Conservation (phyloP, 176 grass and related monocot species). For the Eragrostis curvula region DNA sequence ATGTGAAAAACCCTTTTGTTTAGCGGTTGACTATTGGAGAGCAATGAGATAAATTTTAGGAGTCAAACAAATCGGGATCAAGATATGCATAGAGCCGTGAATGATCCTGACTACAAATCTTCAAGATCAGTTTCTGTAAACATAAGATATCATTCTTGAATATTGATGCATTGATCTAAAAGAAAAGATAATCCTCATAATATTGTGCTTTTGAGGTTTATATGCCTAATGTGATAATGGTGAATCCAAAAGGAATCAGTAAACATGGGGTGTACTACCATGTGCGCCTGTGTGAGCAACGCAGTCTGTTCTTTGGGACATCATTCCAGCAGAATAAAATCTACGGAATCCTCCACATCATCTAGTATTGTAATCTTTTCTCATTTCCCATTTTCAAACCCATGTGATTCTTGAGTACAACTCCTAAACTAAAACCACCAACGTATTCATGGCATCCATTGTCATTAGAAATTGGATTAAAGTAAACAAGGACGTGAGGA, state of each 20-base stretch:
- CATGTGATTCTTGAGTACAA: conserved; percentile 44
- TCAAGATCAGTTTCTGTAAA: conserved; percentile 4
- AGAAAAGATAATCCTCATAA: not conserved
- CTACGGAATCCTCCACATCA: conserved; percentile 50
- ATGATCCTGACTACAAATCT: conserved; percentile 10
- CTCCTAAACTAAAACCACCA: conserved; percentile 35
- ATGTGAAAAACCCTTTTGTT: conserved; percentile 32
- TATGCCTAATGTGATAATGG: not conserved
- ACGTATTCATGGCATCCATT: conserved; percentile 1
- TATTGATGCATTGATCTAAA: not conserved
- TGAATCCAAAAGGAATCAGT: conserved; percentile 18
- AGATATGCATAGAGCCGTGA: not conserved
- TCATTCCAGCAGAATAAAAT: conserved; percentile 54
- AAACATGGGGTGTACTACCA: conserved; percentile 37
- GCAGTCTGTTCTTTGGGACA: conserved; percentile 17
- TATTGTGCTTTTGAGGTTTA: conserved; percentile 1
- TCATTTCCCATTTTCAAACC: conserved; percentile 35
- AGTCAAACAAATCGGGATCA: conserved; percentile 39
- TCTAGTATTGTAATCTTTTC: conserved; percentile 35
- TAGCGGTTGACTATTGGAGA: conserved; percentile 41
- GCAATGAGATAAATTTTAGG: conserved; percentile 6
- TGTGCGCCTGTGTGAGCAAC: conserved; percentile 14
- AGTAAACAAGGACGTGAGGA: conserved; percentile 46
- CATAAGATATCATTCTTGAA: not conserved
- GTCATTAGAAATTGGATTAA: conserved; percentile 37